Evolutionary conservation across 495 filamentous ascomycete species (phyloP).

Genomic region (Aspergillus kassunensis): DNA sequence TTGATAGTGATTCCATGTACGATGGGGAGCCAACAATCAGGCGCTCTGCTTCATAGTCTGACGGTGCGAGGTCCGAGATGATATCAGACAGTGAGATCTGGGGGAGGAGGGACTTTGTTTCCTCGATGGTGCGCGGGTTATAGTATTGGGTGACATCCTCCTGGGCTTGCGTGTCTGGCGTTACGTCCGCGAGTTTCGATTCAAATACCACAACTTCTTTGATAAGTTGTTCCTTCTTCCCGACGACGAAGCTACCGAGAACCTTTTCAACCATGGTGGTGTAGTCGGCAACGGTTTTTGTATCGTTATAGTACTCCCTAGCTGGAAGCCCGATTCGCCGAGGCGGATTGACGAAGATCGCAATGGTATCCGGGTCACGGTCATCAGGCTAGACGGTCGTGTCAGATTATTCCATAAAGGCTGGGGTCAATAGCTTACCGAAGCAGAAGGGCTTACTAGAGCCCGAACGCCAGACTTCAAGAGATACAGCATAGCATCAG

Average conservation of each 20-base stretch:
- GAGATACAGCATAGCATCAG: conserved; percentile 51
- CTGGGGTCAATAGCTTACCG: conserved; percentile 47
- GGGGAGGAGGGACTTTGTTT: conserved; percentile 50
- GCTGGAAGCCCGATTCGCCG: conserved; percentile 55
- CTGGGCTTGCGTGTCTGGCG: conserved; percentile 54
- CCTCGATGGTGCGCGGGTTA: conserved; percentile 51
- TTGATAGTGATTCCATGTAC: conserved; percentile 50
- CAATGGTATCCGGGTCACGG: conserved; percentile 60
- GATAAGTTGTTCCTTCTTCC: conserved; percentile 24
- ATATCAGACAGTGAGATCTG: conserved; percentile 51
- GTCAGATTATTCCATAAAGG: no score
- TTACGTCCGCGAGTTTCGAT: conserved; percentile 54
- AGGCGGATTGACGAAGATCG: conserved; percentile 52
- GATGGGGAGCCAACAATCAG: conserved; percentile 56
- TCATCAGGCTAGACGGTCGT: conserved; percentile 47
- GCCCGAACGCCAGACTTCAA: conserved; percentile 48
- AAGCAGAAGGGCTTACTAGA: conserved; percentile 43
- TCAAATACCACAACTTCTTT: conserved; percentile 56
- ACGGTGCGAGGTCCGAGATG: conserved; percentile 49
- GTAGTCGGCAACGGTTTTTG: conserved; percentile 50
- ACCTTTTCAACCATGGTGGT: conserved; percentile 44
- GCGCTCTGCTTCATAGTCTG: conserved; percentile 44
- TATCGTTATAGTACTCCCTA: conserved; percentile 62
- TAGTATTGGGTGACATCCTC: conserved; percentile 60
- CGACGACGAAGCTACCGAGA: conserved; percentile 29